phyloP scores from a whole-genome alignment of 805 yeast genomes.

The Saccharomyces eubayanus region DNA sequence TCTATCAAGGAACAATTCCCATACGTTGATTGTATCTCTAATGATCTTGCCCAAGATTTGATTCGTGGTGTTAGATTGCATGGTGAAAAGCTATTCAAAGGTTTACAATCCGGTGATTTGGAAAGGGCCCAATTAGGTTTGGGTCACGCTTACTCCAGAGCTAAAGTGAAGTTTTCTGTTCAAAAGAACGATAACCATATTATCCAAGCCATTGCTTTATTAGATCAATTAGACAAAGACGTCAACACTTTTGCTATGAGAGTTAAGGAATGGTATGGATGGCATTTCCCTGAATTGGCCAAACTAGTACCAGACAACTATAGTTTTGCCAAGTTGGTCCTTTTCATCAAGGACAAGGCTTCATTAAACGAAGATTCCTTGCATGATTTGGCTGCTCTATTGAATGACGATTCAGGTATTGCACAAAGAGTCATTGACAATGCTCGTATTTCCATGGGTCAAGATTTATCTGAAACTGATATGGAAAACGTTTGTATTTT shows the following conservation, averaged over 20 bases:
- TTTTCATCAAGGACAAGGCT: conserved; percentile 80
- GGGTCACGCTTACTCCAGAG: conserved; percentile 98
- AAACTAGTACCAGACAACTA: conserved; percentile 86
- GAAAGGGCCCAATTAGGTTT: conserved; percentile 98
- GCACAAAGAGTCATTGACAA: conserved; percentile 90
- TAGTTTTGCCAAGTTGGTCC: conserved; percentile 71
- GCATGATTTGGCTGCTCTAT: conserved; percentile 79
- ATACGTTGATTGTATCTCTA: conserved; percentile 79
- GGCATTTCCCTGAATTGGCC: conserved; percentile 98
- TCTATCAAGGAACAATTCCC: conserved; percentile 89
- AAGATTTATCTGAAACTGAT: conserved; percentile 90
- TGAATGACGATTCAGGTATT: conserved; percentile 85
- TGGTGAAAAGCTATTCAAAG: conserved; percentile 82
- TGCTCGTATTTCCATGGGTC: conserved; percentile 98
- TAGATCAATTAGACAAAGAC: conserved; percentile 97
- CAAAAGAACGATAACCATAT: conserved; percentile 98
- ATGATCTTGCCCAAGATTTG: conserved; percentile 89
- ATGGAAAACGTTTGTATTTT: conserved; percentile 85
- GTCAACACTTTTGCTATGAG: conserved; percentile 96
- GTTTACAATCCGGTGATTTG: conserved; percentile 87
- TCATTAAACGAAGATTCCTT: conserved; percentile 69
- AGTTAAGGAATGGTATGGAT: conserved; percentile 96
- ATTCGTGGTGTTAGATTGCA: conserved; percentile 90
- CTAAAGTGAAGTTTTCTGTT: conserved; percentile 97
- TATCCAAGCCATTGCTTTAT: conserved; percentile 94